Conservation (phyloP, 2,329 filamentous ascomycete species). For the Biscogniauxia sp. region DNA sequence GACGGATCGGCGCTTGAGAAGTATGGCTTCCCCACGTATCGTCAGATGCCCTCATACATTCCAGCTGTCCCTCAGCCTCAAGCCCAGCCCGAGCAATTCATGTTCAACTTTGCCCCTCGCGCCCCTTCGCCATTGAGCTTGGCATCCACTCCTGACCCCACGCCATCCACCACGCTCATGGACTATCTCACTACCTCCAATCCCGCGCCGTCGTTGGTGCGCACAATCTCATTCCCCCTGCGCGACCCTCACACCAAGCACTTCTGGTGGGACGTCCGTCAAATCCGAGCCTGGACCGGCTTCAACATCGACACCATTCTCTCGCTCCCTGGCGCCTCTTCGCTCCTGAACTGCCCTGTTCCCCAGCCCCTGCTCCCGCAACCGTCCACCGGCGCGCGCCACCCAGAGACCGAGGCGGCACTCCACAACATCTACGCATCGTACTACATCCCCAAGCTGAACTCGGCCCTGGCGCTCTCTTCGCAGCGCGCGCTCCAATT, state of each 20-base stretch:
- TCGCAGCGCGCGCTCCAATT: constrained; percentile 63
- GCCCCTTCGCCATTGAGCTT: constrained; percentile 39
- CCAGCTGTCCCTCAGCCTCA: constrained; percentile 32
- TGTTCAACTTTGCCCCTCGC: constrained; percentile 48
- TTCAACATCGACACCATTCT: constrained; percentile 74
- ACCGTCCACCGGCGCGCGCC: constrained; percentile 56
- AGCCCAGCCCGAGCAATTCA: constrained; percentile 42
- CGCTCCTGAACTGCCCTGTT: constrained; percentile 70
- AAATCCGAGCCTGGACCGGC: constrained; percentile 76
- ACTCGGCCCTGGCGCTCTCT: constrained; percentile 75
- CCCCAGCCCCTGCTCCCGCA: constrained; percentile 59
- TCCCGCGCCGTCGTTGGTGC: constrained; percentile 78
- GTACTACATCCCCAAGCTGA: constrained; percentile 83
- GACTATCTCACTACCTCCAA: constrained; percentile 77
- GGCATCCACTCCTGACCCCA: constrained; percentile 43
- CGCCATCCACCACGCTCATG: constrained; percentile 66
- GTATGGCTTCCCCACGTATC: constrained; percentile 83
- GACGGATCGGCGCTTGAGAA: constrained; percentile 65
- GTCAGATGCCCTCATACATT: constrained; percentile 63
- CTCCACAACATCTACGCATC: constrained; percentile 73
- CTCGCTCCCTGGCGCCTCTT: constrained; percentile 67
- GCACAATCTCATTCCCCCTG: constrained; percentile 68
- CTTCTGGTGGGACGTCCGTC: constrained; percentile 96
- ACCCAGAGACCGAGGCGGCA: constrained; percentile 74
- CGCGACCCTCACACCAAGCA: constrained; percentile 70